Conservation (phyloP, 2,329 filamentous ascomycete species). For the Byssochlamys sp. region DNA sequence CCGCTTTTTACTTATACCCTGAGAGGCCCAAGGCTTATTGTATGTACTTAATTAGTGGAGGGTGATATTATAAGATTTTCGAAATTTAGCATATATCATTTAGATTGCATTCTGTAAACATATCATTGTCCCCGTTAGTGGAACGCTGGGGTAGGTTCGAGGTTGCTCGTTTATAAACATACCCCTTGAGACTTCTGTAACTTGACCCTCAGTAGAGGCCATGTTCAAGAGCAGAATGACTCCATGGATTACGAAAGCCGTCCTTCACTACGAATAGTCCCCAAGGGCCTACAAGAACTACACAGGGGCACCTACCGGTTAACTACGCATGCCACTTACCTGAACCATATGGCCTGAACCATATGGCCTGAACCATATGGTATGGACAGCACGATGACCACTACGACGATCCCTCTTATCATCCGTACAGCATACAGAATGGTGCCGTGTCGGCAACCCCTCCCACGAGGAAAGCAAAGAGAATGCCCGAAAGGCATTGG, state of each 20-base stretch:
- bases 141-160: too few relatives aligned
- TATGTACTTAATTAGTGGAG: too few relatives aligned
- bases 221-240: neutral
- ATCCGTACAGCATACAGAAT: neutral
- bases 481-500: neutral
- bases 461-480: neutral
- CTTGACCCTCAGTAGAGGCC: too few relatives aligned
- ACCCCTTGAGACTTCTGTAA: too few relatives aligned
- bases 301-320: neutral
- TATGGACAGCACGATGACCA: neutral
- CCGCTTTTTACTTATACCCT: too few relatives aligned
- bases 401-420: neutral
- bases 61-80: too few relatives aligned
- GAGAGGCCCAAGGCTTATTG: too few relatives aligned
- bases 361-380: neutral
- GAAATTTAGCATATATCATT: too few relatives aligned
- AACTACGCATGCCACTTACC: neutral
- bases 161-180: too few relatives aligned
- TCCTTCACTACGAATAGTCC: neutral
- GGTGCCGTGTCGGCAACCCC: neutral
- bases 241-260: neutral
- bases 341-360: neutral
- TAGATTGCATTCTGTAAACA: too few relatives aligned
- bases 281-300: neutral
- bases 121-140: too few relatives aligned